Percentiles rank a stretch among this genome's conserved stretches.
These are phyloP conservation scores for Pleurostoma richardsiae DNA, from an alignment of 2,329 filamentous ascomycete genomes.

Conservation along the genomic window DNA sequence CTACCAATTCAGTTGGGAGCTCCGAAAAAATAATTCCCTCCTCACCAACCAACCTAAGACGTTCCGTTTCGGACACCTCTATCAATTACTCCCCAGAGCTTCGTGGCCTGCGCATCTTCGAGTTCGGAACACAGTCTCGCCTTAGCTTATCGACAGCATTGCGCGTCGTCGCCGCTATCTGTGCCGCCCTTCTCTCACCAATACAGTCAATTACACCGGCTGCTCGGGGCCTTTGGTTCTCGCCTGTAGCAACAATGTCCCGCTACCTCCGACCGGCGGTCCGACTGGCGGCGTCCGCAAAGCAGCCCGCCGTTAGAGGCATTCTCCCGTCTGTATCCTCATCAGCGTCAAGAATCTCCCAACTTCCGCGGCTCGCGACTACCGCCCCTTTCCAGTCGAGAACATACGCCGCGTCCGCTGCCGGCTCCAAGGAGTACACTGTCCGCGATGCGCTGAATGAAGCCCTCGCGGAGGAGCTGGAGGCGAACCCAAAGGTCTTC, in stretches of 20 bases:
- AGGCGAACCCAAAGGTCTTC: constrained; percentile 91
- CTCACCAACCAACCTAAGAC: no score
- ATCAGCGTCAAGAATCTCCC: not conserved
- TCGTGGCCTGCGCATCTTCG: no score
- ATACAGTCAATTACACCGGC: no score
- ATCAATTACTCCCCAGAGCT: no score
- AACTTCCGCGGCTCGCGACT: constrained; percentile 13
- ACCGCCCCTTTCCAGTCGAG: constrained; percentile 39
- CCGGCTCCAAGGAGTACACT: constrained; percentile 82
- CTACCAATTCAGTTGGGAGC: no score
- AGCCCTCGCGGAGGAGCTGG: constrained; percentile 95
- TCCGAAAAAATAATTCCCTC: no score
- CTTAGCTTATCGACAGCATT: no score
- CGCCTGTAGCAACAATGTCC: constrained; percentile 26
- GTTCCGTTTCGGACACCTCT: no score
- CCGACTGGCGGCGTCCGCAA: constrained; percentile 33
- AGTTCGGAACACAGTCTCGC: no score
- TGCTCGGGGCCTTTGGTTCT: no score
- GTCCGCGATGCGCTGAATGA: constrained; percentile 97
- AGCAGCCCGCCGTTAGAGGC: constrained; percentile 16
- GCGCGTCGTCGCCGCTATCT: no score
- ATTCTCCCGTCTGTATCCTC: constrained; percentile 16
- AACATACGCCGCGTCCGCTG: constrained; percentile 48
- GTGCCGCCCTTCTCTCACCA: no score
- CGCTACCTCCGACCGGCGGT: constrained; percentile 38